A percentile compares a stretch with the other conserved stretches of the same genome.
phyloP scores from a whole-genome alignment of 345 rosid genomes.

The Erodium maritimum region DNA sequence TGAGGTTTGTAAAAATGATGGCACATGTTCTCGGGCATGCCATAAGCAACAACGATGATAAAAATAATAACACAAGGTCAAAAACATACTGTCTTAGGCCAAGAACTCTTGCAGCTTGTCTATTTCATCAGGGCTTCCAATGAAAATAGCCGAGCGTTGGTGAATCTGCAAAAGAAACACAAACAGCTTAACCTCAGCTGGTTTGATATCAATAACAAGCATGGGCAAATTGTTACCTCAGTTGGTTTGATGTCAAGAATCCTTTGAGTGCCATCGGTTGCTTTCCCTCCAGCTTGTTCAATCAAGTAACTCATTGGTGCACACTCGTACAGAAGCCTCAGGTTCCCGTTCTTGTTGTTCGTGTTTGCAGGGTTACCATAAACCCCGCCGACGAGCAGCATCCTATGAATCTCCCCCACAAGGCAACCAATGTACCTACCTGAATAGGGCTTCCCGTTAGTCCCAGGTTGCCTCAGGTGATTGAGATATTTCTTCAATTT shows the following conservation, averaged over 20 bases:
- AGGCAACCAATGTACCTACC: conserved; percentile 26
- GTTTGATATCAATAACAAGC: conserved; percentile 27
- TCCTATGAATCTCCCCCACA: conserved; percentile 28
- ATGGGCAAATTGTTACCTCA: conserved; percentile 12
- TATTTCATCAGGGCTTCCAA: conserved; percentile 30
- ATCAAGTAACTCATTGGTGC: conserved; percentile 29
- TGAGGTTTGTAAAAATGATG: no score
- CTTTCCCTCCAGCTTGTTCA: conserved; percentile 33
- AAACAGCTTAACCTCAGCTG: conserved; percentile 16
- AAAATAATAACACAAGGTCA: no score
- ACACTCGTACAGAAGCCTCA: conserved; percentile 28
- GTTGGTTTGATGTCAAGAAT: conserved; percentile 32
- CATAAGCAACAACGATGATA: no score
- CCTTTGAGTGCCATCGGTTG: conserved; percentile 24
- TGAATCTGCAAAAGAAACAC: conserved; percentile 20
- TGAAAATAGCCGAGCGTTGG: conserved; percentile 27
- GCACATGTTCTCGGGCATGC: no score
- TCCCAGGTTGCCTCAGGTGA: conserved; percentile 20
- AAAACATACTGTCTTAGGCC: conserved; percentile 13
- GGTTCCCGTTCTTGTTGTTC: conserved; percentile 24
- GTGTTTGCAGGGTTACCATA: conserved; percentile 24
- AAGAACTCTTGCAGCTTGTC: conserved; percentile 21
- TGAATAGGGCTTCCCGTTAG: conserved; percentile 24
- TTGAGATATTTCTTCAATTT: conserved; percentile 23
- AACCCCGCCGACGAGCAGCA: conserved; percentile 25